A percentile compares a stretch with the other conserved stretches of the same genome.
Evolutionary conservation across 2,329 filamentous ascomycete genomes (phyloP).

Genomic region (Xylariaceae sp.): DNA sequence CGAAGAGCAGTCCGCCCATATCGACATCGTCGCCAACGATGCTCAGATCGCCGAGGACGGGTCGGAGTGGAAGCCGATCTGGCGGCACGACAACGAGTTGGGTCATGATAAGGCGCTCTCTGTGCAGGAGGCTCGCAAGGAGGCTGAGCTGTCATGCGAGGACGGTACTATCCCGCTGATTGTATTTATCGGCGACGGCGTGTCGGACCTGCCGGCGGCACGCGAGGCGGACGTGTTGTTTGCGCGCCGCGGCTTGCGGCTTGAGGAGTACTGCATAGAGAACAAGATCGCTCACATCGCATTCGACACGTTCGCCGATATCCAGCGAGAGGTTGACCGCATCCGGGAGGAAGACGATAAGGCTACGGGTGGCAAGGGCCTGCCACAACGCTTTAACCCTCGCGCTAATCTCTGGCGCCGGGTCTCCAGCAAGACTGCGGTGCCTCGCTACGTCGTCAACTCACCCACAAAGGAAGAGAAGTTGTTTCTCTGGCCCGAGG

Average conservation of each 20-base stretch:
- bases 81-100: constrained; percentile 67
- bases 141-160: constrained; percentile 56
- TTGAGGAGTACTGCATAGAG: constrained; percentile 71
- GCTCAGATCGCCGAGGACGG: constrained; percentile 64
- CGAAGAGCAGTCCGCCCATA: constrained; percentile 61
- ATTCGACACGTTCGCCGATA: constrained; percentile 71
- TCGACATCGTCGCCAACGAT: constrained; percentile 73
- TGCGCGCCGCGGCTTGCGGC: constrained; percentile 65
- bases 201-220: constrained; percentile 70
- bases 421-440: constrained; percentile 62
- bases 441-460: constrained; percentile 43
- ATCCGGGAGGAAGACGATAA: constrained; percentile 65
- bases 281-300: constrained; percentile 64
- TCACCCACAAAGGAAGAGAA: constrained; percentile 62
- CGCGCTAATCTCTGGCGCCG: constrained; percentile 72
- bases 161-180: constrained; percentile 69
- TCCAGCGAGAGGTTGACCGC: constrained; percentile 63
- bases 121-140: constrained; percentile 64
- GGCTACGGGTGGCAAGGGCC: constrained; percentile 64
- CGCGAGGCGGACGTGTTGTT: constrained; percentile 72
- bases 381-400: constrained; percentile 68
- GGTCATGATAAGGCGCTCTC: constrained; percentile 72
- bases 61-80: constrained; percentile 67
- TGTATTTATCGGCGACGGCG: constrained; percentile 73
- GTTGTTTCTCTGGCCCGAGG: constrained; percentile 67